Conservation (phyloP, 345 rosid species). For the Gossypium thurberi region DNA sequence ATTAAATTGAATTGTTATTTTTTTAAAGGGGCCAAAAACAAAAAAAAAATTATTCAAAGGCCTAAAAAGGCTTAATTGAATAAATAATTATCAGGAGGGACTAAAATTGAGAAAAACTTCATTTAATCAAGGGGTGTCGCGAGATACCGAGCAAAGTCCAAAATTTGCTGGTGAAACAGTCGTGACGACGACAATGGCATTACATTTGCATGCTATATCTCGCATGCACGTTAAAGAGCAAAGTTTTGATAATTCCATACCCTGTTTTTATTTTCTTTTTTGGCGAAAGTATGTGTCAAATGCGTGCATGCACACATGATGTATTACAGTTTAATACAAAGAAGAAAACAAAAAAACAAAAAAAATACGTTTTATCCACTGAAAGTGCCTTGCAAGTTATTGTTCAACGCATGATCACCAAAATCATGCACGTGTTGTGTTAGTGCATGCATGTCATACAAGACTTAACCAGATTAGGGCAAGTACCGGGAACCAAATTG, state of each 20-base stretch:
- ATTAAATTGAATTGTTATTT: no score
- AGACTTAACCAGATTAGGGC: neutral
- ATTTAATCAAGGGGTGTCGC: neutral
- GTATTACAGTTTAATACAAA: neutral
- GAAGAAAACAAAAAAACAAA: no score
- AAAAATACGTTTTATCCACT: neutral
- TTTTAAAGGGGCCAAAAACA: no score
- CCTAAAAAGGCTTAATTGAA: no score
- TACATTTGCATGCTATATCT: neutral
- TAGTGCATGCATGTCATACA: neutral
- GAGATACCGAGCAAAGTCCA: constrained; percentile 16
- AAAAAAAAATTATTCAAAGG: no score
- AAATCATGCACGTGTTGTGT: neutral
- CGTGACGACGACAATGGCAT: neutral
- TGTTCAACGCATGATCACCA: neutral
- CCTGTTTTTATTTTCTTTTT: constrained; percentile 7
- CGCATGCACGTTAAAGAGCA: neutral
- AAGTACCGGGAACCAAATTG: neutral
- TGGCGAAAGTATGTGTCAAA: constrained; percentile 12
- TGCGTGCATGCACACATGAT: neutral
- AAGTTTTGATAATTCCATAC: neutral
- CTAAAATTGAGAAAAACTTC: no score
- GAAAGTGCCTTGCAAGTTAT: constrained; percentile 13
- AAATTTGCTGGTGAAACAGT: constrained; percentile 8
- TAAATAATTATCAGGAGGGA: no score